These are phyloP conservation scores for Berkeleyomyces rouxiae DNA, from an alignment of 2,329 filamentous ascomycete species.

Conservation along the genomic window DNA sequence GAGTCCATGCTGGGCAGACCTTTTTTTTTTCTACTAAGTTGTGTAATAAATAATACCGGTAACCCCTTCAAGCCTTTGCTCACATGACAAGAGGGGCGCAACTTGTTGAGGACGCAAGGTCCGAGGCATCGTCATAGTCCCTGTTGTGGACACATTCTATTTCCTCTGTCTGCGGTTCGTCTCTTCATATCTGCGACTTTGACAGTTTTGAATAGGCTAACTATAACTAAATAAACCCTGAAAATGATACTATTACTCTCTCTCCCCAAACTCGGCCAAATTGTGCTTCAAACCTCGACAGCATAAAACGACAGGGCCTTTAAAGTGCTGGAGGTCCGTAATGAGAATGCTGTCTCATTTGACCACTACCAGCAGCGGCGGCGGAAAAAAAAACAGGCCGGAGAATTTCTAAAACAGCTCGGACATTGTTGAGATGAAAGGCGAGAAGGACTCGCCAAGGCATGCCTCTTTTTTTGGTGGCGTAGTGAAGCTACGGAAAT, in stretches of 20 bases:
- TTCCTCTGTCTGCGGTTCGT: not conserved
- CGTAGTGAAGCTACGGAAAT: not conserved
- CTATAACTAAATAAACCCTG: not conserved
- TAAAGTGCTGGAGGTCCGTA: not conserved
- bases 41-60: not conserved
- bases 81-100: not conserved
- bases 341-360: not conserved
- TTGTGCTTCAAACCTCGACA: not conserved
- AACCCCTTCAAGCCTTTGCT: not conserved
- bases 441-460: not conserved
- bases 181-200: slow-evolving; percentile 1
- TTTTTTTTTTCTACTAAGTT: not conserved
- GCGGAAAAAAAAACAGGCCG: not conserved
- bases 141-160: not conserved
- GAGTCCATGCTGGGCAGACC: not conserved
- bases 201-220: not conserved
- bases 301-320: not conserved
- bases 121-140: not conserved
- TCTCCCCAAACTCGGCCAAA: not conserved
- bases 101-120: not conserved
- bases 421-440: not conserved
- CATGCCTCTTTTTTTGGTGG: not conserved
- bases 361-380: not conserved
- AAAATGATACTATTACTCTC: not conserved
- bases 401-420: not conserved